Base-by-base conservation (phyloP, 179 eudicot genomes). In the Vitellaria paradoxa region DNA sequence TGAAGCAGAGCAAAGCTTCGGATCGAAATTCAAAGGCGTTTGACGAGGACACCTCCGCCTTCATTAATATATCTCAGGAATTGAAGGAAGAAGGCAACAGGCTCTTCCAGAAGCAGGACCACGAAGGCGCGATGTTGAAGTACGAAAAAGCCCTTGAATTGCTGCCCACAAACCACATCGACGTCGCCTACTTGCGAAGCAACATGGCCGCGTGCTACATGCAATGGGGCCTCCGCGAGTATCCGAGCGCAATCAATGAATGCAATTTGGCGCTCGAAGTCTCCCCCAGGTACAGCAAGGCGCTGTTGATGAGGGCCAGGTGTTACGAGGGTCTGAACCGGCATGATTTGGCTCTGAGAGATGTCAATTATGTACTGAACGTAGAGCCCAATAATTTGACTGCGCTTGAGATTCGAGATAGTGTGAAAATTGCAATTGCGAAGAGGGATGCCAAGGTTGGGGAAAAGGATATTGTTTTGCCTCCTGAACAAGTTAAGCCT, bases 261-360 rank as follows among this genome's bases (percentile, higher is more conserved):
- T 94, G 98, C 79, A 92, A 92, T 81, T 82, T 94, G 86, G 98
- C 97, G 10, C 91, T 94, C 75, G 91, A 91, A 80, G 97, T 94
- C 80, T 89, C 95, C 21, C 98, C 98, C 21, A 94, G 91, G 88
- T 94, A 89, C 80, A 91, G 97, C 81, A 92, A 92, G 82, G 98
- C 93, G 18, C 82, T 94, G 65, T 83, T 94, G 86, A 92, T 80
- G 87, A 90, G 98, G 82, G 97, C 96, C 2, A 90, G 82, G 86
- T 92, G 97, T 83, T 94, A 87, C 75, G 97, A 91, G 80, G 91
- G 85, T 70, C 74, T 92, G 88, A 83, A 89, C 83, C 85, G 90
- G 86, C 78, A 86, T 24, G 97, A 88, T 66, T 83, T 88, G 79
- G 97, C 97, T 84, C 81, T 89, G 82, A 89, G 90, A 81, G 98